These are phyloP conservation scores for Gonapodya prolifera DNA, from an alignment of 192 early-diverging fungal genomes.

Conservation along the genomic window DNA sequence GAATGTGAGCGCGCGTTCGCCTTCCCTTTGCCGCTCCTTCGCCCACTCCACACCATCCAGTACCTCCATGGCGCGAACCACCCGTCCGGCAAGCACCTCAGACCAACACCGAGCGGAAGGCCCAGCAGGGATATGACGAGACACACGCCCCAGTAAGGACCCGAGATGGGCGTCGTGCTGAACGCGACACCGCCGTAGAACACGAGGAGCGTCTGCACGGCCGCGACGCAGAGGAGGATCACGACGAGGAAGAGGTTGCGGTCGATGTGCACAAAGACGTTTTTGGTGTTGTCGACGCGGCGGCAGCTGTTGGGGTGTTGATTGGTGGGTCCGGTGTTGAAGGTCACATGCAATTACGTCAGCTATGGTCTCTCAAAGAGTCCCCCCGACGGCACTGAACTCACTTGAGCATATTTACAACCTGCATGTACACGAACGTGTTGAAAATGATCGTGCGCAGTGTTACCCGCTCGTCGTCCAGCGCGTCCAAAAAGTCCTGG, in stretches of 20 bases:
- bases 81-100: constrained; percentile 72
- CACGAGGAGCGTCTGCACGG: constrained; percentile 70
- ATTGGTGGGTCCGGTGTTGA: no score
- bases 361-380: no score
- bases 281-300: constrained; percentile 57
- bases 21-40: no score
- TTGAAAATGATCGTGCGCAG: background rate
- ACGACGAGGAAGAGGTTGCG: constrained; percentile 67
- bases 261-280: constrained; percentile 71
- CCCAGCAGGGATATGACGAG: constrained; percentile 21
- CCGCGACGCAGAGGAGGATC: constrained; percentile 61
- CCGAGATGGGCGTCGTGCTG: constrained; percentile 51
- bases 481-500: background rate
- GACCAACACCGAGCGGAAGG: constrained; percentile 22
- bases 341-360: no score
- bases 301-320: constrained; percentile 37
- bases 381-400: background rate
- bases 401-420: background rate
- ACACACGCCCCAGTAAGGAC: constrained; percentile 71
- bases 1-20: no score
- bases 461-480: background rate
- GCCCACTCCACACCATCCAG: no score
- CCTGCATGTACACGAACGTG: background rate
- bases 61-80: background rate
- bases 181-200: constrained; percentile 43